Percentiles rank a stretch among this genome's conserved stretches.
Evolutionary conservation across 1,139 yeast genomes (phyloP).

Genomic region (Insectozyma bohioensis): DNA sequence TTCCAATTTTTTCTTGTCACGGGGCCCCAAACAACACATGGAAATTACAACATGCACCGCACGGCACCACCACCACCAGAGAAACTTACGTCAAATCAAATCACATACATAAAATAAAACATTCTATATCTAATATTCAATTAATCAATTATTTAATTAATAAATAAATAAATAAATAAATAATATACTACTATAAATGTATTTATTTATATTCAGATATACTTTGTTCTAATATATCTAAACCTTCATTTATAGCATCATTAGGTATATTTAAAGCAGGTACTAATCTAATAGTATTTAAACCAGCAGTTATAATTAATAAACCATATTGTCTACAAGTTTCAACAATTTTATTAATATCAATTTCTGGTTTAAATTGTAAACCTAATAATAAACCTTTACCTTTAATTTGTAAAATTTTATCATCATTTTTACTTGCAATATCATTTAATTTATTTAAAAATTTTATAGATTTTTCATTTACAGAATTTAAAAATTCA

Average conservation of each 20-base stretch:
- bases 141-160: too few species aligned
- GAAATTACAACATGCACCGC: too few species aligned
- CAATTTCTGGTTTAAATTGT: slow-evolving; percentile 57
- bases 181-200: neutral
- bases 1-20: too few species aligned
- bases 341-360: slow-evolving; percentile 64
- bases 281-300: slow-evolving; percentile 83
- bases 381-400: slow-evolving; percentile 84
- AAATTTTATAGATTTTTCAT: slow-evolving; percentile 56
- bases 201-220: slow-evolving; percentile 8
- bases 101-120: too few species aligned
- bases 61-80: too few species aligned
- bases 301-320: slow-evolving; percentile 85
- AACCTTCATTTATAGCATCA: slow-evolving; percentile 66
- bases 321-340: slow-evolving; percentile 79
- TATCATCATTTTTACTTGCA: slow-evolving; percentile 50
- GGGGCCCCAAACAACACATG: too few species aligned
- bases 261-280: slow-evolving; percentile 88
- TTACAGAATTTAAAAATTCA: slow-evolving; percentile 60
- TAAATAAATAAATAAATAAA: slow-evolving; percentile 1
- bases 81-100: too few species aligned
- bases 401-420: slow-evolving; percentile 74
- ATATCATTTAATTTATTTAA: slow-evolving; percentile 50
- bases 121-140: neutral
- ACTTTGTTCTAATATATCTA: slow-evolving; percentile 52